Base-by-base conservation (phyloP, 139 green algal species). In the Coccomyxa sp. region DNA sequence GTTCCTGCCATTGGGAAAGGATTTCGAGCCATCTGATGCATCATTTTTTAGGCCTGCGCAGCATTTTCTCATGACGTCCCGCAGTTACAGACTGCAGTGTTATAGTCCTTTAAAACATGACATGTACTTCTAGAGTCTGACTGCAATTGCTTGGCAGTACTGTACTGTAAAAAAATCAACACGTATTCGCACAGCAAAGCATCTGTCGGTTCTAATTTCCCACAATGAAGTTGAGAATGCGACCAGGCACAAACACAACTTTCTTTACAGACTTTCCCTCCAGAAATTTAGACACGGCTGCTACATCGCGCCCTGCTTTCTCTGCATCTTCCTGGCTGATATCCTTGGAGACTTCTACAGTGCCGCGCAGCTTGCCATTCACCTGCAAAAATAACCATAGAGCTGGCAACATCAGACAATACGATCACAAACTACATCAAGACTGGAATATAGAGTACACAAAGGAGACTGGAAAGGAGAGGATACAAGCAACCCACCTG, bases 201-300 rank as follows among this genome's bases (percentile, higher is more conserved):
- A 51, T 51, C 38, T 51, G 38, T 51, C 38, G 3, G 16, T 25
- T 67, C 58, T 31, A 83, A 66, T 83, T 83, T 30, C 80, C 80
- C n/a, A 97, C 94, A 57, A 99, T 94, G 60, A 99, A 83, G 89
- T 99, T 99, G 13, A 99, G 85, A 76, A 99, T 99, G 84, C 96
- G 97, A 1, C 92, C 92, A 0, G 91, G 86, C 79, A 97, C 92
- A 86, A 94, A 99, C 45, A 99, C 98, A 58, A 97, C 85, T 89
- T 99, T 99, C 79, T 95, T 95, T 51, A 99, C 84, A 12, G 90
- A 82, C 87, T 97, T 96, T 59, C 93, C 95, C 0, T 91, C 91
- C 59, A 94, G 87, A 84, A 79, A 90, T 67, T 94, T 94, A 32
- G 88, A 75, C 67, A 96, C 90, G 28, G 88, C 89, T 1, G 79